Evolutionary conservation across 352 stramenopile genomes (phyloP), one percentile per base, ranked within the genome.

Genomic region (Pythium inflatum): DNA sequence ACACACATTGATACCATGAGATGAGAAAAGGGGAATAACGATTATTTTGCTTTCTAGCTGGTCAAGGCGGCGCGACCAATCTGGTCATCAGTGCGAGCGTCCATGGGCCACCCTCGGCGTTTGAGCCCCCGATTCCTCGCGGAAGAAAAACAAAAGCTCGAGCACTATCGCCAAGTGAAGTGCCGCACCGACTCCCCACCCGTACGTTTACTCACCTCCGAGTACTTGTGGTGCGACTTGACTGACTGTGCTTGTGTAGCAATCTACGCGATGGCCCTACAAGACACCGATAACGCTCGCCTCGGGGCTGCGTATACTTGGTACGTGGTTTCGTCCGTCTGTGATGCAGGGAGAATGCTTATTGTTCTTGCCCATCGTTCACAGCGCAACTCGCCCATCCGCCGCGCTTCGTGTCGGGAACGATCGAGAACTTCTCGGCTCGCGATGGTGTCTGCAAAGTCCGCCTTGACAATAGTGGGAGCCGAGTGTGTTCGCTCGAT

Each of bases 71-170:
- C 83, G 2, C 70, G 85, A 3, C 82, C 80, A n/a, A 81, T 91
- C 22, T 95, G 87, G 87, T 86, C 87, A 11, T 92, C 86, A 0
- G 78, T 95, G 60, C 80, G 85, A 22, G 72, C 82, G 8, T 90
- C 84, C 5, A 95, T 95, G 85, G 87, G 85, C 3, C 80, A 78
- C 30, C 83, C 84, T 27, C 80, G 87, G 36, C 84, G 87, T 0
- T 77, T 95, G 6, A 95, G 87, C 33, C 67, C 66, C 16, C 71
- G 78, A 9, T 94, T 92, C 55, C 83, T 94, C 22, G 61, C 70
- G 0, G 81, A 91, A 50, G 85, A 95, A 30, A 90, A 87, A 30
- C 41, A 82, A 27, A 92, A 92, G 49, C 72, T 93, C 5, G 68
- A 90, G 34, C 67, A 68, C n/a, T 91, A 83, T 58, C 85, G 85